Evolutionary conservation across 2,329 filamentous ascomycete genomes (phyloP), one percentile per base, ranked within the genome.

Genomic region (Aspergillus pseudonomiae): DNA sequence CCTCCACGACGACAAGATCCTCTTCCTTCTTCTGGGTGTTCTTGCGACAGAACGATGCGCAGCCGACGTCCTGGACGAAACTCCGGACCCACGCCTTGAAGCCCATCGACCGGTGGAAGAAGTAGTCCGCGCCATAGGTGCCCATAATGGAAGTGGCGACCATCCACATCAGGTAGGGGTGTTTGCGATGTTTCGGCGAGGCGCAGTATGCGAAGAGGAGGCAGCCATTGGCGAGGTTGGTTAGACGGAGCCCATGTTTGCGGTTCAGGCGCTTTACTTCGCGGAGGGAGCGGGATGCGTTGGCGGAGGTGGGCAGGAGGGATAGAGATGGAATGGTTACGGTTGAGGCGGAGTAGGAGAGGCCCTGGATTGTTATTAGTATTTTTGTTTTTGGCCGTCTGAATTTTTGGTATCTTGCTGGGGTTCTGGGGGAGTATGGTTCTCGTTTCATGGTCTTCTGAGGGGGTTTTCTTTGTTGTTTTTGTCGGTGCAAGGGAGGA

Each of bases 161-260:
- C 16, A 92, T 93, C 88, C 95, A 97, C 63, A 97, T 79, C 30
- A 97, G 88, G 76, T 97, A 98, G 0, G 94, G 94, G 76, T 98
- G 94, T 75, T 91, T 89, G 70, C 87, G 85, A 61, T 88, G 86
- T 30, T 87, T 85, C 0, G 93, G 91, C 2, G 93, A 94, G 68
- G 96, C 82, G 52, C 85, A 77, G 79, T 90, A 97, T 66, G 93
- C 92, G 68, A 94, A 85, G 70, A 92, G 81, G 73, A 97, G 89
- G 34, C 91, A 88, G 59, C 86, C 82, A 60, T 88, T 86, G 59
- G 92, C 89, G 70, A 96, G 79, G 68, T 87, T 83, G 57, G 90
- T 87, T 58, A 96, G 86, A 36, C 85, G 80, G 61, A 89, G 84
- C 64, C 92, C 83, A 70, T 93, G 91, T 52, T 84, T 84, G 61